Conservation (phyloP, 441 rosid genomes). For the Hura crepitans region DNA sequence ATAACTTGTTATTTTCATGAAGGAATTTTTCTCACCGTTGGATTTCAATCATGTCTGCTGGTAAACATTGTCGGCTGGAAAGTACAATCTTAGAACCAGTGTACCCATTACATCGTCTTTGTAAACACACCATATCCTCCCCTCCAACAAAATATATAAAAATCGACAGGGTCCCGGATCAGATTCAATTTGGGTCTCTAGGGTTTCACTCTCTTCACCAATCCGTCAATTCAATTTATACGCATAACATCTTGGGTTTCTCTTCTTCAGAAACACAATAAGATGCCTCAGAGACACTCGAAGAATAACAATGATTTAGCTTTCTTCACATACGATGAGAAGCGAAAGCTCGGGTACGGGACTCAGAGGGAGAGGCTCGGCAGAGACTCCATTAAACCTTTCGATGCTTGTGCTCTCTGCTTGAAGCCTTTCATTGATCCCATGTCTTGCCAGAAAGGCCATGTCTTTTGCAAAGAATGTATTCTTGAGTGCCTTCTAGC, state of each 20-base stretch:
- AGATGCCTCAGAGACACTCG: slow-evolving; percentile 90
- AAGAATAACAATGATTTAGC: slow-evolving; percentile 89
- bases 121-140: neutral
- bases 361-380: slow-evolving; percentile 90
- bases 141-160: neutral
- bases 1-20: no score
- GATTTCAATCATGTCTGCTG: neutral
- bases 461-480: slow-evolving; percentile 77
- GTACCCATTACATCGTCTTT: neutral
- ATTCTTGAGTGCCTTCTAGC: slow-evolving; percentile 73
- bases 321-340: slow-evolving; percentile 90
- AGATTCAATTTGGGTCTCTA: neutral
- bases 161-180: neutral
- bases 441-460: slow-evolving; percentile 82
- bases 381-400: slow-evolving; percentile 80
- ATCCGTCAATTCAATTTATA: neutral
- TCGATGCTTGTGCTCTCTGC: slow-evolving; percentile 84
- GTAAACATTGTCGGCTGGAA: neutral
- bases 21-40: no score
- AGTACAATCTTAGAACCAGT: neutral
- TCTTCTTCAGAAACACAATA: neutral
- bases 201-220: slow-evolving; percentile 9
- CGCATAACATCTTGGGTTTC: neutral
- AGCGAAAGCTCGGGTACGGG: slow-evolving; percentile 77
- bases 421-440: slow-evolving; percentile 78